phyloP scores from a whole-genome alignment of 345 rosid genomes.

The Acer campestre region DNA sequence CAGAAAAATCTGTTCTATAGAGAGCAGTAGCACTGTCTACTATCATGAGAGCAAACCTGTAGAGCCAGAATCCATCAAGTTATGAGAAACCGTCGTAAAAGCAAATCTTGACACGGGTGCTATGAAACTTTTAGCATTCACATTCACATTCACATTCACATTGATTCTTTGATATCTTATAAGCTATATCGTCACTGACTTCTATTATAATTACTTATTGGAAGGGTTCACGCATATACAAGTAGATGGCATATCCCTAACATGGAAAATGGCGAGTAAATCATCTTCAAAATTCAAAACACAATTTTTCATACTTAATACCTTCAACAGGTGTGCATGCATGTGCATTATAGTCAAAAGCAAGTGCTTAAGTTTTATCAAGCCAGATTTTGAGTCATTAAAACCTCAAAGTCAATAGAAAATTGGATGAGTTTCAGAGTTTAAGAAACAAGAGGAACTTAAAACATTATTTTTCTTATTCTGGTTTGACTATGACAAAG shows the following conservation, averaged over 20 bases:
- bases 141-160: not conserved
- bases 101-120: not conserved
- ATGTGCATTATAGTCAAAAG: not conserved
- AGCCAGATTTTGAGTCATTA: not conserved
- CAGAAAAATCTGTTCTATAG: constrained; percentile 92
- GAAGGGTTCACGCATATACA: not conserved
- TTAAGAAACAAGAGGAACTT: not conserved
- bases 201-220: not conserved
- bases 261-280: not conserved
- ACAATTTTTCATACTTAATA: not conserved
- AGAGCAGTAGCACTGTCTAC: constrained; percentile 96
- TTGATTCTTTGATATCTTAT: not conserved
- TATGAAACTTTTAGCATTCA: not conserved
- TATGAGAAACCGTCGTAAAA: not conserved
- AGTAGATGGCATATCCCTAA: not conserved
- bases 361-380: not conserved
- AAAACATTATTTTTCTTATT: not conserved
- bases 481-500: not conserved
- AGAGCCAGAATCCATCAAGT: constrained; percentile 20
- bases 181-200: not conserved
- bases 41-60: constrained; percentile 91
- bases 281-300: not conserved
- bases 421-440: not conserved
- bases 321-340: not conserved
- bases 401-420: not conserved